Evolutionary conservation across 2,329 filamentous ascomycete species (phyloP).

Genomic region (Magnaporthales sp.): DNA sequence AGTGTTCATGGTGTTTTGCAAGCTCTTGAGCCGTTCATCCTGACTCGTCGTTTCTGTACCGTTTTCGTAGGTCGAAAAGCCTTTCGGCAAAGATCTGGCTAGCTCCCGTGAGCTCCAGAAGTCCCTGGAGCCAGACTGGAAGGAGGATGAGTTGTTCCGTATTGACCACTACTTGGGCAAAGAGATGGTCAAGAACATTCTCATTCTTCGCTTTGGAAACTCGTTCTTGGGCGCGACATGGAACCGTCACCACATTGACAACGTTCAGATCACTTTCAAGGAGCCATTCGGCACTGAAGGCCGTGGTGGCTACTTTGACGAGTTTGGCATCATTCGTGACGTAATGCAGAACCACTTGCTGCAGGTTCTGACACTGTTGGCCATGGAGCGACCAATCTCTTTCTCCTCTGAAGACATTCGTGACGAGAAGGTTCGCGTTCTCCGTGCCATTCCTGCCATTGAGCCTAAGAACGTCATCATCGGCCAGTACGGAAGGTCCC

Average conservation of each 20-base stretch:
- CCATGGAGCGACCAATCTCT: constrained; percentile 97
- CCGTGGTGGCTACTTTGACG: constrained; percentile 96
- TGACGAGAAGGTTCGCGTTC: constrained; percentile 95
- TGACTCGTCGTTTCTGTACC: constrained; percentile 12
- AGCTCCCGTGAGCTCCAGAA: constrained; percentile 93
- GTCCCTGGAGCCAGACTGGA: constrained; percentile 95
- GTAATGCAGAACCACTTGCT: constrained; percentile 99
- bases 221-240: constrained; percentile 97
- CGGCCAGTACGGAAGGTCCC: constrained; percentile 92
- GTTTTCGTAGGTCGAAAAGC: constrained; percentile 78
- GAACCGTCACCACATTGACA: constrained; percentile 99
- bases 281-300: constrained; percentile 98
- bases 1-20: constrained; percentile 22
- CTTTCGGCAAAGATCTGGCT: constrained; percentile 92
- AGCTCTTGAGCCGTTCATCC: neutral
- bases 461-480: constrained; percentile 99
- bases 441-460: constrained; percentile 86
- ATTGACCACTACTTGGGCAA: constrained; percentile 99
- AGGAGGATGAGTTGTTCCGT: constrained; percentile 96
- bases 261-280: constrained; percentile 98
- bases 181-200: constrained; percentile 99
- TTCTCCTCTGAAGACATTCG: constrained; percentile 98
- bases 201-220: constrained; percentile 96
- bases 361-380: constrained; percentile 89
- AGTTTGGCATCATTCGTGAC: constrained; percentile 98